phyloP scores from a whole-genome alignment of 2,329 filamentous ascomycete genomes.

The Teratosphaeria zuluensis region DNA sequence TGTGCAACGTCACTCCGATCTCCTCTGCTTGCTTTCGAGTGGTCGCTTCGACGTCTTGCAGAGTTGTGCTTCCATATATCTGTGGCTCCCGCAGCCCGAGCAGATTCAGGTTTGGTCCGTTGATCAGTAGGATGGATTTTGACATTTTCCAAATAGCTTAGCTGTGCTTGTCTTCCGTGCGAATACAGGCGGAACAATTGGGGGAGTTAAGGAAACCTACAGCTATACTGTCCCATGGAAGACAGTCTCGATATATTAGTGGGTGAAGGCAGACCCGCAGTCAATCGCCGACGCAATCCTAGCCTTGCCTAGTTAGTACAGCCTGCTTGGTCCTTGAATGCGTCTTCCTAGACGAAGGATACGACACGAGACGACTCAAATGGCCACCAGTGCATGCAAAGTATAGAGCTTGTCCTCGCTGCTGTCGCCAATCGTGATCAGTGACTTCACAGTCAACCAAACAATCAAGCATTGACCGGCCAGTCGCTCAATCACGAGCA shows the following conservation, averaged over 20 bases:
- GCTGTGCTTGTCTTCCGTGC: background rate
- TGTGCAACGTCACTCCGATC: conserved; percentile 43
- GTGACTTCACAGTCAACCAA: no score
- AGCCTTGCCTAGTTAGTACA: background rate
- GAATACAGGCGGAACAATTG: background rate
- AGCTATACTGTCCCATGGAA: background rate
- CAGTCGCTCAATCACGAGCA: no score
- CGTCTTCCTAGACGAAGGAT: no score
- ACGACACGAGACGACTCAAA: no score
- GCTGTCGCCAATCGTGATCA: no score
- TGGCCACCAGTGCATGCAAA: no score
- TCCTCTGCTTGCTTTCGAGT: conserved; percentile 41
- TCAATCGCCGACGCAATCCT: background rate
- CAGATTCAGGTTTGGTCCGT: conserved; percentile 65
- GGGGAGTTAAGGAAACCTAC: background rate
- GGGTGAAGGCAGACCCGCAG: background rate
- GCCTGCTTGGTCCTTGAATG: background rate
- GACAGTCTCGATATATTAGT: background rate
- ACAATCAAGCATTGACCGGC: no score
- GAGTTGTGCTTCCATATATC: conserved; percentile 59
- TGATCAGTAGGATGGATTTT: conserved; percentile 15
- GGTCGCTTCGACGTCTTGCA: conserved; percentile 48
- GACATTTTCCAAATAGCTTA: conserved; percentile 1
- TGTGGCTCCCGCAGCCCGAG: conserved; percentile 64
- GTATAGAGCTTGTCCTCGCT: no score